Conservation (phyloP, 2,329 filamentous ascomycete species). For the Ophiosphaerella korrae region DNA sequence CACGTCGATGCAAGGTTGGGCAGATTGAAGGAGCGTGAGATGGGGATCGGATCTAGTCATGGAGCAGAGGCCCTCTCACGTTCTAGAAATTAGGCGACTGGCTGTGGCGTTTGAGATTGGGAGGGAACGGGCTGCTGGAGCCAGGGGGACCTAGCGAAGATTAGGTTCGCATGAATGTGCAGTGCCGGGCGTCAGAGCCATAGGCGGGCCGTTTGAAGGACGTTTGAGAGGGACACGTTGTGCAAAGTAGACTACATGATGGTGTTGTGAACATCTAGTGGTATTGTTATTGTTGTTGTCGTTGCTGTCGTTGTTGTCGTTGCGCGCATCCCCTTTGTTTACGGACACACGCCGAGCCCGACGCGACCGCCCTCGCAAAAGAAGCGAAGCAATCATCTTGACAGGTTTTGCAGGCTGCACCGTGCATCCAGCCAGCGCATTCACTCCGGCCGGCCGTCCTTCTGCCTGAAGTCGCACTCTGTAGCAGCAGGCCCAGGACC, state of each 20-base stretch:
- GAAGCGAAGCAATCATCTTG: background rate
- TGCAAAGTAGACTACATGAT: background rate
- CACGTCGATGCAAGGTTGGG: too few species aligned
- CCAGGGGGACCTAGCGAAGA: slow-evolving; percentile 14
- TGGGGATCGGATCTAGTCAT: too few species aligned
- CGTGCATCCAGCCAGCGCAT: slow-evolving; percentile 7
- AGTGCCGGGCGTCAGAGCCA: background rate
- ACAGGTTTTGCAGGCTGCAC: slow-evolving; percentile 2
- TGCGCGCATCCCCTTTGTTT: background rate
- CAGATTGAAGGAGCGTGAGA: too few species aligned
- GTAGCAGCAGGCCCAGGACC: slow-evolving; percentile 5
- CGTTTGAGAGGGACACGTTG: background rate
- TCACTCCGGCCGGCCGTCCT: slow-evolving; percentile 13
- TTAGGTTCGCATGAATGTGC: slow-evolving; percentile 11
- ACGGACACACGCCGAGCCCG: background rate
- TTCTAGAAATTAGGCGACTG: background rate
- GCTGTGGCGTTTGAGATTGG: slow-evolving; percentile 13
- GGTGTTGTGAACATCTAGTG: background rate
- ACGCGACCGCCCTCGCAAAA: background rate
- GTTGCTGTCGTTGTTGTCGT: background rate
- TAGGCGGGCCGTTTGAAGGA: background rate
- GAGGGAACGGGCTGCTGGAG: slow-evolving; percentile 5
- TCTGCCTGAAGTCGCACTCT: slow-evolving; percentile 19
- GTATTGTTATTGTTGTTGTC: too few species aligned
- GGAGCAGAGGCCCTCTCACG: too few species aligned